Conservation (phyloP, 495 filamentous ascomycete species). For the Penicillium alfredii region DNA sequence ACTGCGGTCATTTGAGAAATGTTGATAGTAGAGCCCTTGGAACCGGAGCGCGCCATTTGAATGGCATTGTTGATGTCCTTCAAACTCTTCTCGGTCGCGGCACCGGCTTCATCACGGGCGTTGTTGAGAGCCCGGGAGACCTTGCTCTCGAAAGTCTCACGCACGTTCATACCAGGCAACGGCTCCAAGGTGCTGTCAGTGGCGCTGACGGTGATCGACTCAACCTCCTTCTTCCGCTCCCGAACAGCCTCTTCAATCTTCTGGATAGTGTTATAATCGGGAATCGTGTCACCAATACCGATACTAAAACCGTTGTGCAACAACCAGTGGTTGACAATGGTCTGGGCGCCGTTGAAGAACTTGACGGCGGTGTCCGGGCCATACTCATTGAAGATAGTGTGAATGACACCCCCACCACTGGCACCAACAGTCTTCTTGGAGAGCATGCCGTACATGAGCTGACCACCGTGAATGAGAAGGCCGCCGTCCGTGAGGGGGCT, state of each 20-base stretch:
- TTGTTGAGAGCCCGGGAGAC: slow-evolving; percentile 90
- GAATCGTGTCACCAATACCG: slow-evolving; percentile 97
- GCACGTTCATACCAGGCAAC: slow-evolving; percentile 92
- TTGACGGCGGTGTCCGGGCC: slow-evolving; percentile 75
- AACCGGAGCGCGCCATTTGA: slow-evolving; percentile 91
- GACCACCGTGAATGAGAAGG: slow-evolving; percentile 74
- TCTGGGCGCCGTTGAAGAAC: slow-evolving; percentile 93
- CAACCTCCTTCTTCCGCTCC: slow-evolving; percentile 73
- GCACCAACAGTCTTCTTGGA: slow-evolving; percentile 94
- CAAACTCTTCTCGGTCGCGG: slow-evolving; percentile 79
- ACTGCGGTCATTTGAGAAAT: slow-evolving; percentile 99
- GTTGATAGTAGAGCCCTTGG: slow-evolving; percentile 97
- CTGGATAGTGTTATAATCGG: slow-evolving; percentile 73
- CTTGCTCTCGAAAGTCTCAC: slow-evolving; percentile 95
- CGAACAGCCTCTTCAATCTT: slow-evolving; percentile 74
- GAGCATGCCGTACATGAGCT: slow-evolving; percentile 83
- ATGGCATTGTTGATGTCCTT: slow-evolving; percentile 95
- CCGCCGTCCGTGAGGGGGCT: slow-evolving; percentile 72
- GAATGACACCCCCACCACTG: slow-evolving; percentile 77
- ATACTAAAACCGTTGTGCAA: slow-evolving; percentile 98
- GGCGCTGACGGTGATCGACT: slow-evolving; percentile 62
- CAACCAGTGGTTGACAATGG: slow-evolving; percentile 93
- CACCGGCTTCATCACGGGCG: slow-evolving; percentile 93
- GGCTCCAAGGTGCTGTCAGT: slow-evolving; percentile 82
- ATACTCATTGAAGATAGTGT: slow-evolving; percentile 94